Percentiles rank a stretch among this genome's conserved stretches.
Evolutionary conservation across 1,139 yeast species (phyloP).

Genomic region (Geotrichum siamense): DNA sequence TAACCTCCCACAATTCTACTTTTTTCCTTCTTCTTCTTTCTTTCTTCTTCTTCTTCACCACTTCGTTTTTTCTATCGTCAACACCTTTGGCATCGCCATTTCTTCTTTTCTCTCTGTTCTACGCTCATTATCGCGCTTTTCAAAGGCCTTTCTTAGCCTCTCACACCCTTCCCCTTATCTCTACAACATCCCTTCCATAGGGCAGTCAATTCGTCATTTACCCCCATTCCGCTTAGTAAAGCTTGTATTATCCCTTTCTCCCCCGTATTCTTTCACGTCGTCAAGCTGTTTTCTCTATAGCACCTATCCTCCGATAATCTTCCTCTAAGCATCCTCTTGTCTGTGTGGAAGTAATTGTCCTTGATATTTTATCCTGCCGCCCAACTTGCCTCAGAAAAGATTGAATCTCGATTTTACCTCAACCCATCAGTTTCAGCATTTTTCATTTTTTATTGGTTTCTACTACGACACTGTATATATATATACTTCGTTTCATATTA

Average conservation of each 20-base stretch:
- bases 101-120: not conserved
- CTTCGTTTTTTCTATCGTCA: not conserved
- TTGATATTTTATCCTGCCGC: not conserved
- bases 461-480: constrained; percentile 9
- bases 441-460: constrained; percentile 2
- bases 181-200: not conserved
- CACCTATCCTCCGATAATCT: not conserved
- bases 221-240: not conserved
- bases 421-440: too few relatives aligned
- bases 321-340: not conserved
- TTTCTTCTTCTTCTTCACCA: not conserved
- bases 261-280: not conserved
- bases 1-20: not conserved
- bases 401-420: constrained; percentile 5
- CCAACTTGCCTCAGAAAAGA: constrained; percentile 1
- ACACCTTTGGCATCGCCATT: not conserved
- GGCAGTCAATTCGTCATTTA: not conserved
- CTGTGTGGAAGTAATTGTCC: too few relatives aligned
- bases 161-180: not conserved
- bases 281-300: constrained; percentile 12
- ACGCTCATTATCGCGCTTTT: not conserved
- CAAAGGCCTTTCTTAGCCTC: too few relatives aligned
- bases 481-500: constrained; percentile 3
- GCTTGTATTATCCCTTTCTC: not conserved
- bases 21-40: not conserved